These are phyloP conservation scores for Zymoseptoria passerinii DNA, from an alignment of 2,329 filamentous ascomycete species.

Conservation along the genomic window DNA sequence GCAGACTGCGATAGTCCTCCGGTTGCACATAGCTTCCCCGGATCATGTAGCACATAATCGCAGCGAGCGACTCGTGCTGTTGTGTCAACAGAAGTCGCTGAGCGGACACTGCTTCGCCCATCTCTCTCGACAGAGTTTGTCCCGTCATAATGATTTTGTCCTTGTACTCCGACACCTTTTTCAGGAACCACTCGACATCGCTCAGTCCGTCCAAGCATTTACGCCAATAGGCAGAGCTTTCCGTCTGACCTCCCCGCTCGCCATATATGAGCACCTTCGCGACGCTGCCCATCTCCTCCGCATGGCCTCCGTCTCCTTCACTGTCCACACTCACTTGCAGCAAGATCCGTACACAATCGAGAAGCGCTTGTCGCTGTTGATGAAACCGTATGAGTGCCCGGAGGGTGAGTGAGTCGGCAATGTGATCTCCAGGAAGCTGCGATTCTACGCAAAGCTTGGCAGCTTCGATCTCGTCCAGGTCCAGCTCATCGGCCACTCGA, in stretches of 20 bases:
- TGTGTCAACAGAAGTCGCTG: constrained; percentile 71
- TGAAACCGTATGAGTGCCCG: constrained; percentile 83
- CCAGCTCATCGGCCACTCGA: constrained; percentile 75
- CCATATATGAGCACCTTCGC: constrained; percentile 49
- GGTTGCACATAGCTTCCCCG: constrained; percentile 63
- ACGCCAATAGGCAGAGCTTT: constrained; percentile 57
- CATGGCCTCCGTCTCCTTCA: constrained; percentile 50
- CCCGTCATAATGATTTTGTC: constrained; percentile 69
- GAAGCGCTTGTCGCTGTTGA: constrained; percentile 69
- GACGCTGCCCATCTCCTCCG: constrained; percentile 48
- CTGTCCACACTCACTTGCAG: constrained; percentile 57
- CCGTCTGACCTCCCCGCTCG: constrained; percentile 39
- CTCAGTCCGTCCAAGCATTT: constrained; percentile 70
- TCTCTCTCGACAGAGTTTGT: constrained; percentile 53
- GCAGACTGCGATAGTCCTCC: constrained; percentile 64
- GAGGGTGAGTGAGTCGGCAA: constrained; percentile 66
- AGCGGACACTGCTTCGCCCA: constrained; percentile 69
- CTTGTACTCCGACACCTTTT: constrained; percentile 65
- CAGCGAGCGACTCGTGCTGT: constrained; percentile 80
- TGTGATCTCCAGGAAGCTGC: constrained; percentile 59
- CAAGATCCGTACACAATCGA: constrained; percentile 76
- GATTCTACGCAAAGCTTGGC: constrained; percentile 63
- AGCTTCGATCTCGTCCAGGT: constrained; percentile 82
- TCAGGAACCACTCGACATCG: constrained; percentile 68
- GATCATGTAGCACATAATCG: constrained; percentile 71